A percentile compares a stretch with the other conserved stretches of the same genome.
Conservation (phyloP, 805 yeast species). For the Spathaspora sp. region DNA sequence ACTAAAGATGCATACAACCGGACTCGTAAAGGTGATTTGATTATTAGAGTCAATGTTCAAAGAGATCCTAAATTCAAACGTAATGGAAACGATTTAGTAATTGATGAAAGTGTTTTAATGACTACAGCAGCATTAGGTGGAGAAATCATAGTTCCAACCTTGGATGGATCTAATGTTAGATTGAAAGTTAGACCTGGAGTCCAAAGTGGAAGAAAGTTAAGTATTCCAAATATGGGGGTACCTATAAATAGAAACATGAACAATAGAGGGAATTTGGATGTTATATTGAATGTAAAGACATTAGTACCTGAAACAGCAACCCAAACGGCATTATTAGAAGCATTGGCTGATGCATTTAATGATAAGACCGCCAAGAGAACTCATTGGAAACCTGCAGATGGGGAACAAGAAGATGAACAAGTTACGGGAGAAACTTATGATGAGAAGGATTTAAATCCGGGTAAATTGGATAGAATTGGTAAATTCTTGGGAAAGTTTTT, state of each 20-base stretch:
- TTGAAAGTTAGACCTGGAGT: slow-evolving; percentile 83
- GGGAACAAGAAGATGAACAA: slow-evolving; percentile 32
- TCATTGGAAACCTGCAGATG: slow-evolving; percentile 36
- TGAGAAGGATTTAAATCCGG: slow-evolving; percentile 42
- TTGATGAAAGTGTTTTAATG: slow-evolving; percentile 70
- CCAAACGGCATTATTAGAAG: slow-evolving; percentile 86
- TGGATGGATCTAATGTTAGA: slow-evolving; percentile 73
- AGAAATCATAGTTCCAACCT: slow-evolving; percentile 81
- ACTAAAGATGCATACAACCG: slow-evolving; percentile 69
- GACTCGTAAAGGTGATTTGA: slow-evolving; percentile 80
- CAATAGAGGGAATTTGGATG: slow-evolving; percentile 77
- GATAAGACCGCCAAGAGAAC: slow-evolving; percentile 77
- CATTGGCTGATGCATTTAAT: slow-evolving; percentile 85
- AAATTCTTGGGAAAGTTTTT: slow-evolving; percentile 56
- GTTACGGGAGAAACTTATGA: slow-evolving; percentile 23
- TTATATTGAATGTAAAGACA: slow-evolving; percentile 67
- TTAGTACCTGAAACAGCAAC: slow-evolving; percentile 76
- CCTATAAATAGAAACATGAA: slow-evolving; percentile 55
- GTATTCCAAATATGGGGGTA: slow-evolving; percentile 84
- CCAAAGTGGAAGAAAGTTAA: slow-evolving; percentile 67
- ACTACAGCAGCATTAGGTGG: slow-evolving; percentile 98
- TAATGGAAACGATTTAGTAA: slow-evolving; percentile 61
- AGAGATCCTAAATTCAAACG: slow-evolving; percentile 72
- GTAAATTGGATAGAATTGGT: slow-evolving; percentile 53
- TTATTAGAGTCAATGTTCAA: slow-evolving; percentile 73